Base-by-base conservation (phyloP, 1,139 yeast species). In the Candida gigantensis region DNA sequence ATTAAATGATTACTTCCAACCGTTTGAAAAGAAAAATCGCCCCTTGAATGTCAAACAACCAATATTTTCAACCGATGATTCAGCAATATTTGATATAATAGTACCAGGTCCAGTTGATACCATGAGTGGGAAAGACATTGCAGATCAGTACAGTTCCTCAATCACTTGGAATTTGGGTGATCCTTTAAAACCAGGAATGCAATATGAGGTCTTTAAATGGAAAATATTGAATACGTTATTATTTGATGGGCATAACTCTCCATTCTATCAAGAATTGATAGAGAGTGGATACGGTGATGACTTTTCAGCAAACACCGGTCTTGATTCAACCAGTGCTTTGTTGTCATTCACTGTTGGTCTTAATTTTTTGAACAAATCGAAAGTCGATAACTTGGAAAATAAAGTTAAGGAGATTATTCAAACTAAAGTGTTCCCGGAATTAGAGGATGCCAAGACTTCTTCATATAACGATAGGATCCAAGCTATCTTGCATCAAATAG, bases 211-310 rank as follows among this genome's bases (percentile, higher is more conserved):
- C 0, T 85, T 90, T 57, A 72, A 86, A 34, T 71, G 92, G 75
- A 84, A 81, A 42, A 67, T 90, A 5, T 66, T 90, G 33, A 79
- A 86, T 16, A 77, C 82, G 12, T 65, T 94, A 41, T 66, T 94
- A 25, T 77, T 85, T 50, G 97, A 88, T 56, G 97, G 98, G 1
- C 97, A 90, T 53, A 84, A 92, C 10, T 84, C 97, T 8, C 92
- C 96, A 5, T 72, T 92, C 38, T 87, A 90, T 59, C 88, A 89
- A 59, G 79, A 79, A 16, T 68, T 92, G 41, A 84, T 92, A 42
- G 98, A 92, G 57, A 65, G 84, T 7, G 95, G 94, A 2, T 60
- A 81, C 31, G 97, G 95, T 28, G 80, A 86, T 33, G 97, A 92
- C 50, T 92, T 84, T 57, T 70, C 94, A 0, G 86, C 90, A 5